phyloP scores from a whole-genome alignment of 345 rosid species.

The Odontarrhena argentea region DNA sequence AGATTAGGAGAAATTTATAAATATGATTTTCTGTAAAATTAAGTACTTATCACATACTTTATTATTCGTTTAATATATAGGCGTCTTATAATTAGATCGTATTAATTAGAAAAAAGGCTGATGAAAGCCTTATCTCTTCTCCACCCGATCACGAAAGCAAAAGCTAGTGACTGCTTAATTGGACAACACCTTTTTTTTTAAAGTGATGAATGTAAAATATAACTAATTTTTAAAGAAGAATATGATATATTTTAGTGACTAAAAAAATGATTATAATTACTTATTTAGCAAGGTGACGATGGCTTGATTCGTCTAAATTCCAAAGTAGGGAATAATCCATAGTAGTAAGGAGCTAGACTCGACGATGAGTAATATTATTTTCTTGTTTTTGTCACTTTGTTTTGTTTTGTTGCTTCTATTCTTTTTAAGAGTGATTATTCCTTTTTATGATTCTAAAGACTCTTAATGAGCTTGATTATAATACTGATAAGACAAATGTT shows the following conservation, averaged over 20 bases:
- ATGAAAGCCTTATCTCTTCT: constrained; percentile 40
- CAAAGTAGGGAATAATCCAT: constrained; percentile 14
- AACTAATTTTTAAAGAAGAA: background rate
- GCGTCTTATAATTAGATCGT: constrained; percentile 4
- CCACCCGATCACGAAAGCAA: constrained; percentile 24
- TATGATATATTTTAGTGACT: constrained; percentile 5
- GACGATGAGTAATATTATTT: background rate
- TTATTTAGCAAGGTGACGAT: constrained; percentile 32
- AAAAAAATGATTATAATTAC: background rate
- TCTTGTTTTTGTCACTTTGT: background rate
- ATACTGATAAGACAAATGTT: background rate
- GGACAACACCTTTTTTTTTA: constrained; percentile 27
- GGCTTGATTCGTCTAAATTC: constrained; percentile 28
- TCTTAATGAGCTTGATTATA: background rate
- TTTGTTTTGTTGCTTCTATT: background rate
- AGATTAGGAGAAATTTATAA: background rate
- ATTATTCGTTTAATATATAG: background rate
- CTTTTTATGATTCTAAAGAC: constrained; percentile 6
- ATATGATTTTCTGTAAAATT: background rate
- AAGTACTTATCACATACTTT: background rate
- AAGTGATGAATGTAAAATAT: background rate
- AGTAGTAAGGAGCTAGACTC: background rate
- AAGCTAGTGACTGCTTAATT: constrained; percentile 34
- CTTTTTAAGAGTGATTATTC: background rate
- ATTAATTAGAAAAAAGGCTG: constrained; percentile 23